These are phyloP conservation scores for Vigna trinervia DNA, from an alignment of 306 rosid genomes.

Conservation along the genomic window DNA sequence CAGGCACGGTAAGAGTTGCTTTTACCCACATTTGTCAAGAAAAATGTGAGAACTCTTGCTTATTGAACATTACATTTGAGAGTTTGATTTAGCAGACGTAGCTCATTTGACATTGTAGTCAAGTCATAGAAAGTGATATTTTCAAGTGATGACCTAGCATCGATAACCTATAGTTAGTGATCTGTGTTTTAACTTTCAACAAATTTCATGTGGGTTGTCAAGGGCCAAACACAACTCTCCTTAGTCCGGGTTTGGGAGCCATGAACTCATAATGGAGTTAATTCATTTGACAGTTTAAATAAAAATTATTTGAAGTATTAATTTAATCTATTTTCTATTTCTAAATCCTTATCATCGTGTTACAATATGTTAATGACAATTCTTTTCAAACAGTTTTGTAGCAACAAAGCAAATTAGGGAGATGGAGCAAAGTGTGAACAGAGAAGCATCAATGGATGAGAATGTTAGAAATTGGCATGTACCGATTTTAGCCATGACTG, in stretches of 20 bases:
- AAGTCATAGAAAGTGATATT: neutral
- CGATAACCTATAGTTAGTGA: neutral
- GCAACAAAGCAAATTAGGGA: conserved; percentile 75
- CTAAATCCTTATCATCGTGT: neutral
- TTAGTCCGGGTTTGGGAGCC: neutral
- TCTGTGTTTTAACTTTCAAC: neutral
- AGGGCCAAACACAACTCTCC: neutral
- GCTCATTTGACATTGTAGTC: neutral
- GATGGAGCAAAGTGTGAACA: conserved; percentile 54
- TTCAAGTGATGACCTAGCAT: neutral
- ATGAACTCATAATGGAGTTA: neutral
- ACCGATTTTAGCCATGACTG: conserved; percentile 96
- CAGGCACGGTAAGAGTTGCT: neutral
- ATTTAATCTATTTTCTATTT: neutral
- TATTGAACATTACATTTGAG: neutral
- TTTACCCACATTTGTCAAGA: neutral
- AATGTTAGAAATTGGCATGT: conserved; percentile 59
- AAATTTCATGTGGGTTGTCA: neutral
- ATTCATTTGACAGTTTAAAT: neutral
- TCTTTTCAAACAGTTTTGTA: conserved; percentile 65
- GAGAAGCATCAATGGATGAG: conserved; percentile 55
- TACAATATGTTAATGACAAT: conserved; percentile 20
- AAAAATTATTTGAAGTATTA: neutral
- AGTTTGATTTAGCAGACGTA: neutral
- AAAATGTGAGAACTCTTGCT: neutral